Conservation (phyloP, 176 grass and related monocot species). For the Bonia amplexicaulis region DNA sequence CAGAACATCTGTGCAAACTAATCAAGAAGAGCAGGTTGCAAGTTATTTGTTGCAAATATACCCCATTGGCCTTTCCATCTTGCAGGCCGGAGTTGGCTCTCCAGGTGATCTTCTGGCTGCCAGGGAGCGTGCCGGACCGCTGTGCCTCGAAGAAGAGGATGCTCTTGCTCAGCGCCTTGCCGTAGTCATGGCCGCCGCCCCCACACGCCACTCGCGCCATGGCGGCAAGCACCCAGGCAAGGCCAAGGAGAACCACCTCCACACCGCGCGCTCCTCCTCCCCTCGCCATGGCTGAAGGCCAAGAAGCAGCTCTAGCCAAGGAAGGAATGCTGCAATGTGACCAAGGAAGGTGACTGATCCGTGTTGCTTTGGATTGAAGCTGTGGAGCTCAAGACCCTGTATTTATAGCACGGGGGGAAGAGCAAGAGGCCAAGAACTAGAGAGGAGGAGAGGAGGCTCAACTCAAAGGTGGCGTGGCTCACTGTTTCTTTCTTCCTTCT, state of each 20-base stretch:
- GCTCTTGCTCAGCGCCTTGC: slow-evolving; percentile 74
- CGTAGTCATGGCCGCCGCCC: slow-evolving; percentile 58
- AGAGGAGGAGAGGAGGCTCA: not conserved
- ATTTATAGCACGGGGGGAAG: slow-evolving; percentile 29
- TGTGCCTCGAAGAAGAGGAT: slow-evolving; percentile 94
- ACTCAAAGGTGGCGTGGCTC: not conserved
- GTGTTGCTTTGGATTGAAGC: not conserved
- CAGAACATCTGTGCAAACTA: not conserved
- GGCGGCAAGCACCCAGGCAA: slow-evolving; percentile 20
- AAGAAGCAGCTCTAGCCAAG: not conserved
- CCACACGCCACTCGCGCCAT: slow-evolving; percentile 24
- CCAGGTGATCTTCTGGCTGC: slow-evolving; percentile 67
- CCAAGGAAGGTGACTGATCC: not conserved
- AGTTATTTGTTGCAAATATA: not conserved
- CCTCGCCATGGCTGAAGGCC: not conserved
- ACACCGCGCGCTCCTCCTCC: not conserved
- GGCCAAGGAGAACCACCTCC: not conserved
- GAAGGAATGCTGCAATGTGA: not conserved
- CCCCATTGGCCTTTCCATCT: slow-evolving; percentile 84
- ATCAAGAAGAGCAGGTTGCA: not conserved
- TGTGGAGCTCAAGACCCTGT: not conserved
- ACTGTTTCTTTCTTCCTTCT: not conserved
- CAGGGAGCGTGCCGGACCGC: slow-evolving; percentile 70
- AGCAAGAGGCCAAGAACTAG: not conserved
- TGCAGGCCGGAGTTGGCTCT: slow-evolving; percentile 66